phyloP scores from a whole-genome alignment of 1,139 yeast genomes.

The Lipomyces yarrowii region DNA sequence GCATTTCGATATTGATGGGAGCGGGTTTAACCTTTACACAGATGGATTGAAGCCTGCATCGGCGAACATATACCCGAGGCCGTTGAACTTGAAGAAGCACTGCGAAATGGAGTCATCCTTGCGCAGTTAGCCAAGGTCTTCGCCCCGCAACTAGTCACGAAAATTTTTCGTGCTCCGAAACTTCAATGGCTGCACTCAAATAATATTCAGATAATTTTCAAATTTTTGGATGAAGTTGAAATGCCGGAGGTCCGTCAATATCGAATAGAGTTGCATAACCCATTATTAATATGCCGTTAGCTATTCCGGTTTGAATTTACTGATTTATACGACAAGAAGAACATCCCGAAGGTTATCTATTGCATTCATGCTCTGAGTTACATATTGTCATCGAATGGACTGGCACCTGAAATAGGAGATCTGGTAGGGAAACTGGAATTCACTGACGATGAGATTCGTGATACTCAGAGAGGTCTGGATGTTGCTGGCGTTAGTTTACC shows the following conservation, averaged over 20 bases:
- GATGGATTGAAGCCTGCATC: constrained; percentile 67
- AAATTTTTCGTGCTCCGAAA: constrained; percentile 59
- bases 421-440: constrained; percentile 67
- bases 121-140: constrained; percentile 78
- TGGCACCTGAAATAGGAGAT: constrained; percentile 64
- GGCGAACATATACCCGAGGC: constrained; percentile 55
- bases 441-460: constrained; percentile 64
- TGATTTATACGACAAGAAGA: constrained; percentile 89
- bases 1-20: constrained; percentile 38
- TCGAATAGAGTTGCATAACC: background rate
- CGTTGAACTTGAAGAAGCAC: constrained; percentile 59
- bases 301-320: constrained; percentile 87
- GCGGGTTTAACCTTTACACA: constrained; percentile 34
- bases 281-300: constrained; percentile 35
- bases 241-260: constrained; percentile 59
- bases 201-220: constrained; percentile 83
- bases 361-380: constrained; percentile 88
- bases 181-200: constrained; percentile 90
- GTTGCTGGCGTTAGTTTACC: constrained; percentile 48
- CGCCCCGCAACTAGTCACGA: constrained; percentile 64
- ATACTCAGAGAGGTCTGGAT: constrained; percentile 67
- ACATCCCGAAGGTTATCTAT: constrained; percentile 91
- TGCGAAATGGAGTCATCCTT: constrained; percentile 81
- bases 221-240: constrained; percentile 65
- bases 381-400: constrained; percentile 57